Evolutionary conservation across 73 alveolate genomes (phyloP).

Genomic region (Tetrahymena thermophila): DNA sequence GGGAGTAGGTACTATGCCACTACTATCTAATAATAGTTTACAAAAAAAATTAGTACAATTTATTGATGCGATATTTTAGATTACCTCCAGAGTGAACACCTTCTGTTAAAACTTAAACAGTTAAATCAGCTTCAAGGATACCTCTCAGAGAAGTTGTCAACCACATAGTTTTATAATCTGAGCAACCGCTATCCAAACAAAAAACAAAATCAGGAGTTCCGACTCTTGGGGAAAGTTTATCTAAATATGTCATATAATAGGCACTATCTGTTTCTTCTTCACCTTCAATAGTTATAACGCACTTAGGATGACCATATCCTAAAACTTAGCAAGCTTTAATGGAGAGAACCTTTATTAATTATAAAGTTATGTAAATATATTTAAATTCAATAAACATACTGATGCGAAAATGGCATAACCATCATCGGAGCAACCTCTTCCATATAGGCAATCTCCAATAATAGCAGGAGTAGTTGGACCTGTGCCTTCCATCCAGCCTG

Average conservation of each 20-base stretch:
- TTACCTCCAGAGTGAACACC: constrained; percentile 55
- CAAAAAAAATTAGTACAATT: not conserved
- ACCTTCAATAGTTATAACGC: constrained; percentile 54
- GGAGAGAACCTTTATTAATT: not conserved
- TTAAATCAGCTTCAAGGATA: constrained; percentile 49
- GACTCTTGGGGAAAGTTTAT: constrained; percentile 24
- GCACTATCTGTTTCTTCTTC: constrained; percentile 56
- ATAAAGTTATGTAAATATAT: no score
- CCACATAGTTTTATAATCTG: constrained; percentile 66
- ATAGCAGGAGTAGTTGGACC: constrained; percentile 86
- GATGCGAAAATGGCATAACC: constrained; percentile 81
- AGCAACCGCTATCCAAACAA: constrained; percentile 77
- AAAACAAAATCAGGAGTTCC: constrained; percentile 68
- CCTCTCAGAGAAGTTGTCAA: constrained; percentile 87
- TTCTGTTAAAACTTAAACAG: constrained; percentile 52
- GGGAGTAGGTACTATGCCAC: constrained; percentile 72
- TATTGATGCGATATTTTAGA: not conserved
- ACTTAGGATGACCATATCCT: constrained; percentile 26
- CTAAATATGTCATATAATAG: constrained; percentile 32
- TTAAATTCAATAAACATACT: constrained; percentile 48
- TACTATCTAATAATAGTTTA: constrained; percentile 1
- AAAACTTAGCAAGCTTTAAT: not conserved
- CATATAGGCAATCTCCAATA: constrained; percentile 74
- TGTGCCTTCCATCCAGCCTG: constrained; percentile 87
- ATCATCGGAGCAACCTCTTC: constrained; percentile 90